Conservation (phyloP, 805 yeast genomes). For the Candida maris region DNA sequence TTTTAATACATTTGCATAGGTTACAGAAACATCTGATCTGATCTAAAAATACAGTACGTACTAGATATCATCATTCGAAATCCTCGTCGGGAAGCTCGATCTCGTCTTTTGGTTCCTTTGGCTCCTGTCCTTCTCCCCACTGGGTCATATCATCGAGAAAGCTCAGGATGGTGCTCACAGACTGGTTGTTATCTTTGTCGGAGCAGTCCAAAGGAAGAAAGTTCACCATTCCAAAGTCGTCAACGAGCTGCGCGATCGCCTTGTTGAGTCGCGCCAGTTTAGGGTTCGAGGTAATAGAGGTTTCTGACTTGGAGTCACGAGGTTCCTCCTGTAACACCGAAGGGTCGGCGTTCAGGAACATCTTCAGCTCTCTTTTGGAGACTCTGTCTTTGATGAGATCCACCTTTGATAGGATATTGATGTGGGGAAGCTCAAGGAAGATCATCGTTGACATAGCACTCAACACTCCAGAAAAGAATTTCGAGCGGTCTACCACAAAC, state of each 20-base stretch:
- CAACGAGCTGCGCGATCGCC: constrained; percentile 85
- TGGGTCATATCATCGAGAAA: constrained; percentile 96
- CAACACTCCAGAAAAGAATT: constrained; percentile 92
- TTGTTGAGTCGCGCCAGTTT: constrained; percentile 69
- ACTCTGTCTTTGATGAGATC: constrained; percentile 82
- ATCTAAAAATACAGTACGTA: too few species aligned
- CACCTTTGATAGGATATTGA: constrained; percentile 80
- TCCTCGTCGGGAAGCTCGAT: constrained; percentile 58
- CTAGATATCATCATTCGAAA: too few species aligned
- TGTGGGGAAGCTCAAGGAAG: constrained; percentile 88
- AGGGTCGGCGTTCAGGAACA: constrained; percentile 91
- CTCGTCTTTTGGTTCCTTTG: constrained; percentile 89
- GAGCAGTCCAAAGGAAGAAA: constrained; percentile 80
- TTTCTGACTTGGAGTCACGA: constrained; percentile 21
- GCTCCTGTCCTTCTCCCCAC: constrained; percentile 96
- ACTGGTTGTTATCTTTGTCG: constrained; percentile 57
- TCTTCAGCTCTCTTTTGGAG: constrained; percentile 71
- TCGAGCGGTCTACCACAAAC: constrained; percentile 83
- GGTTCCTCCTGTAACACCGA: constrained; percentile 56
- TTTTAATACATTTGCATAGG: too few species aligned
- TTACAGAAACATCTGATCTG: too few species aligned
- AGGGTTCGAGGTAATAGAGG: constrained; percentile 36
- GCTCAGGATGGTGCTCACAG: constrained; percentile 78
- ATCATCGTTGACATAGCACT: constrained; percentile 99
- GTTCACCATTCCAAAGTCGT: constrained; percentile 98